Conservation (phyloP, 1,284 basidiomycete genomes). For the Farysia itapuensis region DNA sequence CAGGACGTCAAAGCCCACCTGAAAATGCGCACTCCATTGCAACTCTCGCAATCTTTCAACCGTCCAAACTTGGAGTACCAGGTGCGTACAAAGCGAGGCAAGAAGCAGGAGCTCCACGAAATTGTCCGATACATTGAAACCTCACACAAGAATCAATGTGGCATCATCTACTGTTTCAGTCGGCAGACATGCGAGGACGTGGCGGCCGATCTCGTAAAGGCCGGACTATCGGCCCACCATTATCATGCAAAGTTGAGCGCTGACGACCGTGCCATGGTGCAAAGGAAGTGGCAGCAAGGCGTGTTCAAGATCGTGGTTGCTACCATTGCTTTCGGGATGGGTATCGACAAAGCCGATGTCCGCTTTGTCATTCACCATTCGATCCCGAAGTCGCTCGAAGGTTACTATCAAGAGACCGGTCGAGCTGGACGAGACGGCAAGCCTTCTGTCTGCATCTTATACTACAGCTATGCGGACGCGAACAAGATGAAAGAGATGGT, state of each 20-base stretch:
- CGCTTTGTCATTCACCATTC: slow-evolving; percentile 77
- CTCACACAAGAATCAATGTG: slow-evolving; percentile 69
- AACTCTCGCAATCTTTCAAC: slow-evolving; percentile 80
- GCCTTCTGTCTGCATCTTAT: slow-evolving; percentile 56
- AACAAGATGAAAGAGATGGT: slow-evolving; percentile 66
- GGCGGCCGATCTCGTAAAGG: slow-evolving; percentile 69
- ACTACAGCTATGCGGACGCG: slow-evolving; percentile 67
- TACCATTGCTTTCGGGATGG: slow-evolving; percentile 88
- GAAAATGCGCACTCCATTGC: slow-evolving; percentile 63
- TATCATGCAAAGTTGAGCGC: slow-evolving; percentile 81
- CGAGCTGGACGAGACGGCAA: slow-evolving; percentile 78
- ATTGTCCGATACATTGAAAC: slow-evolving; percentile 74
- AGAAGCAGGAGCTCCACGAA: slow-evolving; percentile 66
- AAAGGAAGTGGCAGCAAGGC: slow-evolving; percentile 76
- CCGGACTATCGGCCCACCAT: slow-evolving; percentile 71
- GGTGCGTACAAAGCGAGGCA: slow-evolving; percentile 68
- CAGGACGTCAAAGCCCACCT: slow-evolving; percentile 77
- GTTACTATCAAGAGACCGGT: slow-evolving; percentile 80
- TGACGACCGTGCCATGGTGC: slow-evolving; percentile 69
- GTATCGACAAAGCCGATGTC: slow-evolving; percentile 86
- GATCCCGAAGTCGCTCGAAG: slow-evolving; percentile 71
- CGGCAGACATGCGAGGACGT: slow-evolving; percentile 77
- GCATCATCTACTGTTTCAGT: slow-evolving; percentile 83
- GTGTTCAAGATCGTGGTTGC: slow-evolving; percentile 83
- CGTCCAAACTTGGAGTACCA: slow-evolving; percentile 80